Percentiles rank a stretch among this genome's conserved stretches.
Conservation (phyloP, 371 early-diverging fungal species). For the Smittium culicis region DNA sequence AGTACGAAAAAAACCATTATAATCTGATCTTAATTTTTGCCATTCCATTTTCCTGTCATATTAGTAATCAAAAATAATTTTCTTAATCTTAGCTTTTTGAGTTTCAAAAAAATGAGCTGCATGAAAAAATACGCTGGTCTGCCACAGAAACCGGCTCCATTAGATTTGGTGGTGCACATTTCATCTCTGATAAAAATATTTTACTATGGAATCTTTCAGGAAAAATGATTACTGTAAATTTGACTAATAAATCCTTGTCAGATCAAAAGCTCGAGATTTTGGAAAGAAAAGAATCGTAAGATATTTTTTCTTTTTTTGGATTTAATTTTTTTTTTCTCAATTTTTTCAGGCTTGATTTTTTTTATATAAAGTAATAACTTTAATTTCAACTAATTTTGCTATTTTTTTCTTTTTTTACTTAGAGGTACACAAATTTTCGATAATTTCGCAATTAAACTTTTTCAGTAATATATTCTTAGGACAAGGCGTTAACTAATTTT, state of each 20-base stretch:
- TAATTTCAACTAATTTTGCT: not conserved
- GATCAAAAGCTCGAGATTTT: not conserved
- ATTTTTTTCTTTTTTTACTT: not conserved
- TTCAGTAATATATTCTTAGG: no score
- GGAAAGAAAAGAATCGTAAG: not conserved
- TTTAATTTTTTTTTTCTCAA: no score
- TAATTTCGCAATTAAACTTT: not conserved
- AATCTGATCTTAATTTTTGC: no score
- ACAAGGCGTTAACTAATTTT: no score
- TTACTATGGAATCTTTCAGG: conserved; percentile 7
- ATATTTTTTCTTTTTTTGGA: no score
- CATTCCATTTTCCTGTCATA: no score
- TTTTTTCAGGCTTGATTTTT: not conserved
- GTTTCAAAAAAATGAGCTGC: not conserved
- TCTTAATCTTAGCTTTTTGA: conserved; percentile 7
- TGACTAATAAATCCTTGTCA: not conserved
- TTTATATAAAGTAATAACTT: not conserved
- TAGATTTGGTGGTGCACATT: conserved; percentile 6
- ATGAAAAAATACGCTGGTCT: conserved; percentile 8
- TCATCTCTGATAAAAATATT: not conserved
- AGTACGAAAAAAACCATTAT: no score
- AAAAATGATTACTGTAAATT: not conserved
- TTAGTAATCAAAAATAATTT: not conserved
- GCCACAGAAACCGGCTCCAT: not conserved
- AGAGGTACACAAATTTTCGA: not conserved